Percentiles rank a stretch among this genome's conserved stretches.
These are phyloP conservation scores for Takashimella koratensis DNA, from an alignment of 1,284 basidiomycete species.

Conservation along the genomic window DNA sequence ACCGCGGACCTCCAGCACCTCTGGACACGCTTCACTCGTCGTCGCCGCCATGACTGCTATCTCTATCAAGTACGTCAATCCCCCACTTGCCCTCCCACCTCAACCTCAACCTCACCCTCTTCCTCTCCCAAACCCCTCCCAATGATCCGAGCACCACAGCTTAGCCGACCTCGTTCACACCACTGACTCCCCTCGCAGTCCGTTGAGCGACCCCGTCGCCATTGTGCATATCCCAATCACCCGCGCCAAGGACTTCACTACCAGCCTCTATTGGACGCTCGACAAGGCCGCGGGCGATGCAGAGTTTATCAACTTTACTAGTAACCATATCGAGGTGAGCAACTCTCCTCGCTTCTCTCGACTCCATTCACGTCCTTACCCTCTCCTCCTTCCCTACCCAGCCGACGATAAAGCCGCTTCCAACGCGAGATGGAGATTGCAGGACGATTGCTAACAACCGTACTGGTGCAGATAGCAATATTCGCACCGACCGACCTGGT, in stretches of 20 bases:
- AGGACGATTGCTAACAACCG: neutral
- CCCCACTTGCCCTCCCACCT: neutral
- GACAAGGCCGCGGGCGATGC: constrained; percentile 23
- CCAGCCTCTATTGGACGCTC: constrained; percentile 42
- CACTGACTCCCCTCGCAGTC: constrained; percentile 13
- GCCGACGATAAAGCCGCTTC: neutral
- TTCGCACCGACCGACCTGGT: constrained; percentile 35
- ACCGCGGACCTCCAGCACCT: too few relatives aligned
- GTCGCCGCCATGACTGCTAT: neutral
- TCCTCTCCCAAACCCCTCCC: neutral
- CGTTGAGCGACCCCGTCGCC: constrained; percentile 32
- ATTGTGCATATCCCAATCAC: constrained; percentile 41
- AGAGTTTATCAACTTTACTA: constrained; percentile 45
- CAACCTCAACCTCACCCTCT: neutral
- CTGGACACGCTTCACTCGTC: too few relatives aligned
- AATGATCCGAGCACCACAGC: neutral
- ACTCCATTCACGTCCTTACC: neutral
- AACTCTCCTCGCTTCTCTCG: neutral
- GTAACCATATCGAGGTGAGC: constrained; percentile 41
- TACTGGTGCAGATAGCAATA: constrained; percentile 31
- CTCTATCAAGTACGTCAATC: neutral
- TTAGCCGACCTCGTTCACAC: neutral
- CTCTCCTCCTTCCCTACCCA: too few relatives aligned
- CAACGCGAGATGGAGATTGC: neutral
- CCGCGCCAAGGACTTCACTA: constrained; percentile 16